Evolutionary conservation across 2,329 filamentous ascomycete species (phyloP).

Genomic region (Juglanconis juglandina): DNA sequence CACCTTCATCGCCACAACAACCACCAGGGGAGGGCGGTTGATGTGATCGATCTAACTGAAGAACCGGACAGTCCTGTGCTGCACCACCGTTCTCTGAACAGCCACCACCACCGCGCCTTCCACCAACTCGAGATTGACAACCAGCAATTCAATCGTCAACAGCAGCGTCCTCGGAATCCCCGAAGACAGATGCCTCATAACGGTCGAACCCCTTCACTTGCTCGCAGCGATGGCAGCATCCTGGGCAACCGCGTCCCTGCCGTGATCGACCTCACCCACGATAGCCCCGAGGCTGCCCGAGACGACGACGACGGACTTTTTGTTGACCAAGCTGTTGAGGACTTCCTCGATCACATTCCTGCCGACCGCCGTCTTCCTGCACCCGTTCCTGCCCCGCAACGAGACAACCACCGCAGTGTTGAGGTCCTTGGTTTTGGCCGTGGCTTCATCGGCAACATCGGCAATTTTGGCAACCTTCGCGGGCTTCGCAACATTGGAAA

Average conservation of each 20-base stretch:
- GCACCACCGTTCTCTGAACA: conserved; percentile 1
- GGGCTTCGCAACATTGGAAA: not conserved
- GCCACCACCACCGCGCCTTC: conserved; percentile 7
- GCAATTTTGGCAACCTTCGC: not conserved
- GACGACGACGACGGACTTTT: conserved; percentile 1
- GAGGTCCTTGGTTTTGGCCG: not conserved
- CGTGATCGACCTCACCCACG: conserved; percentile 53
- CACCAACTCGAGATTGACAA: not conserved
- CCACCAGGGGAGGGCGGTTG: conserved; percentile 8
- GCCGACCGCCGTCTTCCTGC: conserved; percentile 12
- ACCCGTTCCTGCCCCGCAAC: conserved; percentile 1
- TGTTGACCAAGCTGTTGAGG: not conserved
- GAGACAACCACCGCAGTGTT: not conserved
- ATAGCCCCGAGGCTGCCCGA: conserved; percentile 33
- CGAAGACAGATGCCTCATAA: conserved; percentile 40
- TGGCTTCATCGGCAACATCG: not conserved
- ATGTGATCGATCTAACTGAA: conserved; percentile 48
- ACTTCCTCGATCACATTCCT: conserved; percentile 2
- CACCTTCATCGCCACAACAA: not conserved
- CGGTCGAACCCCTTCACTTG: conserved; percentile 38
- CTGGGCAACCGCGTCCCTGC: conserved; percentile 28
- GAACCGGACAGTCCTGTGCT: conserved; percentile 45
- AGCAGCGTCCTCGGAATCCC: conserved; percentile 30
- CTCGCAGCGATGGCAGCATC: conserved; percentile 44
- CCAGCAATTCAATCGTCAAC: not conserved